Conservation (phyloP, 1,284 basidiomycete genomes). For the Pterulicium gracile region DNA sequence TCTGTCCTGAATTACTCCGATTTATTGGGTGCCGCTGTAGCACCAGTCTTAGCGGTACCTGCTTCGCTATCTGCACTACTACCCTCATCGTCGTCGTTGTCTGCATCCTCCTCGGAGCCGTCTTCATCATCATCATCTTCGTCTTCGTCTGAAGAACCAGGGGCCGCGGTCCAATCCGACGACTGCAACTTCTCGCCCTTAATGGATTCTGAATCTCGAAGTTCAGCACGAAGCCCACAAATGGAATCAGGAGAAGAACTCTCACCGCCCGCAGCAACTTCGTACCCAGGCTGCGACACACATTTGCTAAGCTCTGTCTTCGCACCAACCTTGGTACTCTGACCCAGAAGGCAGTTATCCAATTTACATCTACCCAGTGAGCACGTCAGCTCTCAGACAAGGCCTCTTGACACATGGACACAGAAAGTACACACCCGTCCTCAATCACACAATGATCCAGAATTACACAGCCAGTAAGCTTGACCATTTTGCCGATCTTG, state of each 20-base stretch:
- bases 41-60: no score
- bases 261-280: conserved; percentile 65
- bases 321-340: conserved; percentile 70
- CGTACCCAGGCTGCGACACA: conserved; percentile 83
- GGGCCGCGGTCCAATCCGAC: conserved; percentile 46
- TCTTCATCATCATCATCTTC: conserved; percentile 18
- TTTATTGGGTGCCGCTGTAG: no score
- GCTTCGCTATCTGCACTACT: no score
- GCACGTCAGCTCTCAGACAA: conserved; percentile 3
- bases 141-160: conserved; percentile 20
- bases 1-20: no score
- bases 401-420: conserved; percentile 3
- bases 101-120: conserved; percentile 15
- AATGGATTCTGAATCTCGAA: conserved; percentile 27
- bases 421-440: conserved; percentile 54
- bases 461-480: conserved; percentile 79
- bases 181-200: conserved; percentile 60
- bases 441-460: conserved; percentile 85
- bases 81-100: no score
- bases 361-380: conserved; percentile 61
- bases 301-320: conserved; percentile 76
- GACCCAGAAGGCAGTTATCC: conserved; percentile 82
- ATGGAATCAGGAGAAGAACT: conserved; percentile 3
- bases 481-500: conserved; percentile 78
- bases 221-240: conserved; percentile 3